These are phyloP conservation scores for Gentiana macrophylla DNA, from an alignment of 257 asterid genomes.

Conservation along the genomic window DNA sequence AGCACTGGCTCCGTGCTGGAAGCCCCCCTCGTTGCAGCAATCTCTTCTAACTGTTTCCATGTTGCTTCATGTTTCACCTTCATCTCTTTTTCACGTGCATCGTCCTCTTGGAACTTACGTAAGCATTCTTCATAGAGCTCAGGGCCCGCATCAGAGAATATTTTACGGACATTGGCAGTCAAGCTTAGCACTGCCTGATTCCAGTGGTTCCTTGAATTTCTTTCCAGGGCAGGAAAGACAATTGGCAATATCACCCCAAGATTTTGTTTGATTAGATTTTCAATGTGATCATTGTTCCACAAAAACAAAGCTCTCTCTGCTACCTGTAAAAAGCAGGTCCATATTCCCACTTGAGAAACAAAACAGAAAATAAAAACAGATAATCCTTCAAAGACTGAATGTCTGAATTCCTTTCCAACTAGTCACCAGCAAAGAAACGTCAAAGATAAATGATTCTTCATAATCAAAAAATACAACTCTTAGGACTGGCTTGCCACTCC, in stretches of 20 bases:
- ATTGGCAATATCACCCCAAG: slow-evolving; percentile 68
- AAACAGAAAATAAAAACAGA: neutral
- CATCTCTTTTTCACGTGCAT: slow-evolving; percentile 42
- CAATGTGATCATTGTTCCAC: slow-evolving; percentile 89
- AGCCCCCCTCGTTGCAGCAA: slow-evolving; percentile 51
- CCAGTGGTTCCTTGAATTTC: slow-evolving; percentile 73
- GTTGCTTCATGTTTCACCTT: slow-evolving; percentile 48
- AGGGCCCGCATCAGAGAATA: slow-evolving; percentile 60
- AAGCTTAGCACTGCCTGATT: slow-evolving; percentile 81
- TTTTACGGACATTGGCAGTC: slow-evolving; percentile 80
- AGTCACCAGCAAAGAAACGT: too few relatives aligned
- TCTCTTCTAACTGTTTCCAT: slow-evolving; percentile 71
- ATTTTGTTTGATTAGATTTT: slow-evolving; percentile 76
- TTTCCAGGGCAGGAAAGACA: slow-evolving; percentile 68
- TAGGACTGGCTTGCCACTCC: too few relatives aligned
- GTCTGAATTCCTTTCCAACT: too few relatives aligned
- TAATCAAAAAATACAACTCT: too few relatives aligned
- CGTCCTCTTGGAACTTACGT: slow-evolving; percentile 65
- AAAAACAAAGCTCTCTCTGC: slow-evolving; percentile 88
- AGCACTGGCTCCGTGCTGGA: slow-evolving; percentile 48
- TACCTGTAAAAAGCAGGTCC: slow-evolving; percentile 39
- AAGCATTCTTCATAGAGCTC: slow-evolving; percentile 72
- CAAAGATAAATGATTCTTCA: too few relatives aligned
- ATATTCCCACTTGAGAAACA: slow-evolving; percentile 12
- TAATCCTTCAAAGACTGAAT: too few relatives aligned